Base-by-base conservation (phyloP, 2,329 filamentous ascomycete species). In the Sclerotinia sclerotiorum region DNA sequence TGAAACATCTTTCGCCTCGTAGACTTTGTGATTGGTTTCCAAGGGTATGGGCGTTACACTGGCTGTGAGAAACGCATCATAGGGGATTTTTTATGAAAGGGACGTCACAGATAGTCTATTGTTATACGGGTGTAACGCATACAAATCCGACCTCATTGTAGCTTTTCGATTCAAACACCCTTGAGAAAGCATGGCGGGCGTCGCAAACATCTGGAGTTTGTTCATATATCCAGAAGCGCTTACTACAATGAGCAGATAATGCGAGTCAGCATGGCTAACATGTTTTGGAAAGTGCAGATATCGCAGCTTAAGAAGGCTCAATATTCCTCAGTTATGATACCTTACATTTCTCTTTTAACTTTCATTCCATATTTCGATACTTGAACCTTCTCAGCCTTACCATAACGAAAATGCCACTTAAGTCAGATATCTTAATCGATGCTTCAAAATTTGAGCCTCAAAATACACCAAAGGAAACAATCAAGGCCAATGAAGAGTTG, bases 241-340 rank as follows among this genome's bases (percentile, higher is more conserved):
- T 35, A 1, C 24, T n/a, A 52, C 19, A 2, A 62, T 21, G n/a
- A n/a, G 46, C 8, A 21, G 13, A 27, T 39, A 39, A 11, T 5
- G 7, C 42, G 29, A 63, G 60, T 62, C 60, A 62, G 49, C 1
- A 27, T 51, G 15, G 39, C 27, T 17, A 39, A 62, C 21, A 39
- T 51, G 46, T 39, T 51, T 27, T 39, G 21, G 15, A 21, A 8
- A 27, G 6, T 51, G n/a, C n/a, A 42, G n/a, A 39, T 19, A 5
- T 42, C 29, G 15, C 1, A 21, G 46, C n/a, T 51, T 63, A 63
- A 63, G 21, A 63, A 51, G 27, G 46, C 7, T 2, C 6, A 19
- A 15, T 51, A 7, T n/a, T 15, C 42, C 48, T 63, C n/a, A 39
- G 7, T 13, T 87, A 91, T 61, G 13, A 65, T 32, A 84, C 87